These are phyloP conservation scores for Alternaria longipes DNA, from an alignment of 2,329 filamentous ascomycete genomes.

Conservation along the genomic window DNA sequence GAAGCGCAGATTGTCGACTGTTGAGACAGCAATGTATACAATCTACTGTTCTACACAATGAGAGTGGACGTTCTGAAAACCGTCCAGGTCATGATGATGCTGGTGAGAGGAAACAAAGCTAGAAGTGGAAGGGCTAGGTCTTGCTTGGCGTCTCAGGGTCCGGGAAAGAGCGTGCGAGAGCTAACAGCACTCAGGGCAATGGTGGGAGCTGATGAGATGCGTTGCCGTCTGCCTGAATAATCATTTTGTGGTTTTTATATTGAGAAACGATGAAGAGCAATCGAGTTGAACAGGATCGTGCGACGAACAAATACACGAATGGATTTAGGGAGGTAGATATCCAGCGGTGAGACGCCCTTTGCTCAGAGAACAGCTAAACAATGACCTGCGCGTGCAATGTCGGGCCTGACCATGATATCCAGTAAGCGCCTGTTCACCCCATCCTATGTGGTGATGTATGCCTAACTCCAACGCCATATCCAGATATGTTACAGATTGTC, in stretches of 20 bases:
- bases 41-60: not conserved
- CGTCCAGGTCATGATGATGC: not conserved
- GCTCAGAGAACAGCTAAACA: not conserved
- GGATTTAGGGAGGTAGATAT: not conserved
- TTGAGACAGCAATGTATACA: not conserved
- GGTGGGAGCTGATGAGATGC: no score
- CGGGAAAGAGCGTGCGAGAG: not conserved
- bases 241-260: not conserved
- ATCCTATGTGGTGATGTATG: slow-evolving; percentile 12
- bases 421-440: slow-evolving; percentile 7
- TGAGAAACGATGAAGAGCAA: not conserved
- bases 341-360: not conserved
- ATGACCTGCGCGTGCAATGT: not conserved
- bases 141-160: not conserved
- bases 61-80: not conserved
- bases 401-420: slow-evolving; percentile 2
- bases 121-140: not conserved
- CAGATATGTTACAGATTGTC: slow-evolving; percentile 37
- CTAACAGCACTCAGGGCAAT: not conserved
- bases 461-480: slow-evolving; percentile 23
- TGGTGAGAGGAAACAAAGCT: not conserved
- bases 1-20: not conserved
- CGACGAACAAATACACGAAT: not conserved
- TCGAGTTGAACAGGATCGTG: not conserved
- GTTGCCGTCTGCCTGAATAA: not conserved